Evolutionary conservation across 208 protist species (phyloP).

Genomic region (Trypanosoma vivax): DNA sequence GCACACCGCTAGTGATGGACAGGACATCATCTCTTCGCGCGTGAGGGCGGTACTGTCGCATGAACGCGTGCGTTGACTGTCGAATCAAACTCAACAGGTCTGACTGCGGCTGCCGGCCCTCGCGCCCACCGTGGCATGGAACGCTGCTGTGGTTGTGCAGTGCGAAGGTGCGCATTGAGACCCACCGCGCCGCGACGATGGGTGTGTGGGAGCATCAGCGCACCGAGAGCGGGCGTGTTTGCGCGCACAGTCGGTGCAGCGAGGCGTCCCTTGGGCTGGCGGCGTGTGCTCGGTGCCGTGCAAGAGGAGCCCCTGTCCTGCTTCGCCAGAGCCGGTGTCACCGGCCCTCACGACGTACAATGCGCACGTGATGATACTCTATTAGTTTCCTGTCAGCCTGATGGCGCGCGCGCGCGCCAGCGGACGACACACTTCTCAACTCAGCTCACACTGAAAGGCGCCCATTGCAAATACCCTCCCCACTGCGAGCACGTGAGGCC

Average conservation of each 20-base stretch:
- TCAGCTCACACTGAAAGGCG: slow-evolving; percentile 1
- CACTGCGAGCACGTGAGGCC: too few relatives aligned
- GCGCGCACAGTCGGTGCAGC: neutral
- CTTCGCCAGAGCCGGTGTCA: neutral
- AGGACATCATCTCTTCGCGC: too few relatives aligned
- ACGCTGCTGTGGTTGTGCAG: too few relatives aligned
- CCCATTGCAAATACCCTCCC: too few relatives aligned
- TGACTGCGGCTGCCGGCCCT: neutral
- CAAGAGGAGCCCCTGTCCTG: neutral
- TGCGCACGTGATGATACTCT: neutral
- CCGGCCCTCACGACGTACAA: neutral
- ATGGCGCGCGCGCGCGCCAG: neutral
- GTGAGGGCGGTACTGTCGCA: too few relatives aligned
- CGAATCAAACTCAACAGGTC: slow-evolving; percentile 27
- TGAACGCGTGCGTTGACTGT: too few relatives aligned
- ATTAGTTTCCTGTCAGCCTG: slow-evolving; percentile 6
- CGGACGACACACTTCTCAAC: neutral
- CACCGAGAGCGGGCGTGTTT: too few relatives aligned
- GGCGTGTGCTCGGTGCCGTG: neutral
- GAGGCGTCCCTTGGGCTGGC: slow-evolving; percentile 1
- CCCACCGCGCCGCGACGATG: slow-evolving; percentile 1
- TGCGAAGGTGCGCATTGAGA: slow-evolving; percentile 18
- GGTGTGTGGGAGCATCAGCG: slow-evolving; percentile 17
- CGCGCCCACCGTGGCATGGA: neutral
- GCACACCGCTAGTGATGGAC: too few relatives aligned